Evolutionary conservation across 2,329 filamentous ascomycete species (phyloP), one percentile per base, ranked within the genome.

Genomic region (Allantophomopsis lycopodina): DNA sequence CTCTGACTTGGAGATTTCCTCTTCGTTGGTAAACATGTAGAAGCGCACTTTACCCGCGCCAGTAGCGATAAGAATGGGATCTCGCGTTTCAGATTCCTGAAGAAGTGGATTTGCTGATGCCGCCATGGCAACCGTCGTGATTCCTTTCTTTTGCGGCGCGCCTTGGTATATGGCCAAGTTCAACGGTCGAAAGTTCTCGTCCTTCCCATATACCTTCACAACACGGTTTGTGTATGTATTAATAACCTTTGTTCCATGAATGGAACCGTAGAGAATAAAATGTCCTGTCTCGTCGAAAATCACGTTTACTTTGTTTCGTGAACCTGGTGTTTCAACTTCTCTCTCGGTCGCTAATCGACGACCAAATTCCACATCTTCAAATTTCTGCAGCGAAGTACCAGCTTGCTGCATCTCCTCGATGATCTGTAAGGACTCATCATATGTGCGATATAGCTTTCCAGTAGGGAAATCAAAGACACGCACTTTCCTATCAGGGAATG

Each of bases 21-120:
- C 74, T 32, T 94, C 83, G 58, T 95, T 94, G 30, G 85, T 94
- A 60, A 95, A 98, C 77, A 96, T 87, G 69, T 95, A 98, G 63
- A 98, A 98, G 32, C 93, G 82, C 20, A 83, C 75, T 61, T 94
- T 96, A 46, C 79, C 83, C 35, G 83, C 79, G 1, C 79, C 89
- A 0, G 91, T 96, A 8, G 75, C 71, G 35, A 93, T 73, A 7
- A 98, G 67, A 54, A 96, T 89, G 0, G 93, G 88, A 55, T 98
- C 91, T 44, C 88, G 74, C 15, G 78, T 76, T 60, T 95, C 89
- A 2, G 91, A 85, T 64, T 95, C 88, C 54, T 91, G 84, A 2
- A 98, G 71, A 1, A 98, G 71, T 0, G 93, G 91, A 56, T 98
- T 98, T 50, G 76, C 82, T 28, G 85, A 94, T 1, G 93, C 91